Evolutionary conservation across 306 rosid species (phyloP), one percentile per base, ranked within the genome.

Genomic region (Cucurbita pepo): DNA sequence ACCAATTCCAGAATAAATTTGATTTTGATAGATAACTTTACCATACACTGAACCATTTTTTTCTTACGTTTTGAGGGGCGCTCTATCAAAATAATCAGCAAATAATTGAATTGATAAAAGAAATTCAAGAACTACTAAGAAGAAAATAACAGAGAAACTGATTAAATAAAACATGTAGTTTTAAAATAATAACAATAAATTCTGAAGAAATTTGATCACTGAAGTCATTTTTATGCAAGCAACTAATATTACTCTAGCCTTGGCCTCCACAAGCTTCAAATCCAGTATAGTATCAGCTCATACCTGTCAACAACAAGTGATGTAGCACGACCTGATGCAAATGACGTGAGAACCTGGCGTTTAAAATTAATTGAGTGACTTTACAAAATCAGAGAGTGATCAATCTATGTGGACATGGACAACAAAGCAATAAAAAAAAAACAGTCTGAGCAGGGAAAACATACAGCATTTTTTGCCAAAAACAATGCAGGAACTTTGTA

Each of bases 261-360:
- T 37, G 48, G 69, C 7, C 69, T 2, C 53, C 72, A 66, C 22
- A 66, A 47, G 38, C 38, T 65, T 43, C 54, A 19, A 65, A 71
- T 10, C 40, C 30, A 34, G 51, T 53, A 72, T 18, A 54, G 44
- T 21, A 72, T 57, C 10, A 79, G 72, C 73, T 62, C 78, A 76
- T 88, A 94, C 97, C 99, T 34, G 79, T 94, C 99, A 84, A 94
- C 97, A 80, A 94, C 97, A 57, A 94, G 83, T 50, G 99, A 87
- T 0, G 99, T 94, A 77, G 99, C 97, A 78, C 99, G 99, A 48
- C 99, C 99, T 72, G 99, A 91, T 56, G 99, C 99, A 80, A 94
- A 94, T 48, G 99, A 91, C 21, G 99, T 91, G 80, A 94, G 88
- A 84, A 94, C 97, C 97, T 94, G 83, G 77, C 52, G 45, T 80